Evolutionary conservation across 2,329 filamentous ascomycete genomes (phyloP).

Genomic region (Colletotrichum sojae): DNA sequence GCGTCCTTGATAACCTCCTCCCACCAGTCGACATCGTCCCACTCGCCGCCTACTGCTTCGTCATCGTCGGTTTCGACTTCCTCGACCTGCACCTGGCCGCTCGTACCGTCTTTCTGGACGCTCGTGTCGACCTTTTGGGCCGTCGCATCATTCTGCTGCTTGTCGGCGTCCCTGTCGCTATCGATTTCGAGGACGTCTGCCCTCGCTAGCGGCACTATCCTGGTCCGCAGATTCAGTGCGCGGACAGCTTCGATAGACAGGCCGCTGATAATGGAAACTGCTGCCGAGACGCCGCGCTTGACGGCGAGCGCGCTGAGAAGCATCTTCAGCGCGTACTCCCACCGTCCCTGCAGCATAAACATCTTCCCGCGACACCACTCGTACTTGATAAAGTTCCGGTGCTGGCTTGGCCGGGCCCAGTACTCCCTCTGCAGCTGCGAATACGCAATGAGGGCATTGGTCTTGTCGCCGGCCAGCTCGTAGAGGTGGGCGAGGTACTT

Average conservation of each 20-base stretch:
- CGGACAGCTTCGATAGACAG: constrained; percentile 28
- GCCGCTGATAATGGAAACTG: constrained; percentile 28
- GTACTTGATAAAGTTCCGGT: constrained; percentile 36
- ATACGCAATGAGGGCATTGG: constrained; percentile 37
- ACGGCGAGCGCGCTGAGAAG: constrained; percentile 36
- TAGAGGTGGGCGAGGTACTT: constrained; percentile 41
- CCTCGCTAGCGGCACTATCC: not conserved
- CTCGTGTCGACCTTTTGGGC: constrained; percentile 1
- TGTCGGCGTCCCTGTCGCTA: not conserved
- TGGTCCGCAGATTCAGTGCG: constrained; percentile 20
- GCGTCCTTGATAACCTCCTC: constrained; percentile 39
- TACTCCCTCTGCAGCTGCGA: constrained; percentile 40
- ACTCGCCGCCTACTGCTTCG: not conserved
- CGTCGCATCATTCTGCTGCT: not conserved
- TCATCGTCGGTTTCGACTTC: constrained; percentile 2
- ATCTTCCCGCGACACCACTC: constrained; percentile 41
- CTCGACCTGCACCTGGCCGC: constrained; percentile 11
- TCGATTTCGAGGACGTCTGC: constrained; percentile 8
- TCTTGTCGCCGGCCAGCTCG: constrained; percentile 31
- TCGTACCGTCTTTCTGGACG: not conserved
- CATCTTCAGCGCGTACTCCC: constrained; percentile 40
- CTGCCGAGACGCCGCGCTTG: constrained; percentile 29
- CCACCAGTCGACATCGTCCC: constrained; percentile 39
- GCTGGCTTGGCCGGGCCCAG: constrained; percentile 30
- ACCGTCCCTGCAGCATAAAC: constrained; percentile 39